Percentiles rank a stretch among this genome's conserved stretches.
phyloP scores from a whole-genome alignment of 2,329 filamentous ascomycete species.

The Emergomyces orientalis region DNA sequence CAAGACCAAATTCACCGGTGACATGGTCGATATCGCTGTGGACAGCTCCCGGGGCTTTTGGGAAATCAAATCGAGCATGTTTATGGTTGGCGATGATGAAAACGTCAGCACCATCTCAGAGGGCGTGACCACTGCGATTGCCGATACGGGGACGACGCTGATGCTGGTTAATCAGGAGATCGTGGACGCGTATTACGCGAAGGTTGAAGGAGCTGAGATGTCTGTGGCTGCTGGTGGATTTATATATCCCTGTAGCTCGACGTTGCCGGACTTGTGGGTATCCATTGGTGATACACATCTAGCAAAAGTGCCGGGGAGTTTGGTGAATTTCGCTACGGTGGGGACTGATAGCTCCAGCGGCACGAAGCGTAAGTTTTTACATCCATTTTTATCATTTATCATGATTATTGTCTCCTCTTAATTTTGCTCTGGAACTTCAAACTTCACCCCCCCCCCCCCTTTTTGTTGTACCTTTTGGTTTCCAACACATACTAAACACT shows the following conservation, averaged over 20 bases:
- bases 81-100: slow-evolving; percentile 42
- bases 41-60: slow-evolving; percentile 58
- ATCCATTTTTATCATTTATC: not conserved
- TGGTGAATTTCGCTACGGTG: slow-evolving; percentile 48
- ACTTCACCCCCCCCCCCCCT: too few relatives aligned
- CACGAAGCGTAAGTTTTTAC: slow-evolving; percentile 28
- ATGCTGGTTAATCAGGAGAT: slow-evolving; percentile 51
- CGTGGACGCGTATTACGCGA: slow-evolving; percentile 51
- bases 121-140: slow-evolving; percentile 41
- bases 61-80: slow-evolving; percentile 52
- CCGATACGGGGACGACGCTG: slow-evolving; percentile 61
- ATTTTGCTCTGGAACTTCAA: not conserved
- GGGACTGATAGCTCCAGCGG: slow-evolving; percentile 37
- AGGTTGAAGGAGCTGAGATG: slow-evolving; percentile 45
- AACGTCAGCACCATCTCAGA: slow-evolving; percentile 9
- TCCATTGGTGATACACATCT: slow-evolving; percentile 43
- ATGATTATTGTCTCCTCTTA: not conserved
- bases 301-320: slow-evolving; percentile 46
- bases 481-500: not conserved
- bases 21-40: slow-evolving; percentile 53
- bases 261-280: slow-evolving; percentile 48
- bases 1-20: slow-evolving; percentile 50
- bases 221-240: slow-evolving; percentile 40
- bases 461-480: too few relatives aligned
- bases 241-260: slow-evolving; percentile 48